Conservation (phyloP, 2,329 filamentous ascomycete genomes). For the Alternaria brassicae region DNA sequence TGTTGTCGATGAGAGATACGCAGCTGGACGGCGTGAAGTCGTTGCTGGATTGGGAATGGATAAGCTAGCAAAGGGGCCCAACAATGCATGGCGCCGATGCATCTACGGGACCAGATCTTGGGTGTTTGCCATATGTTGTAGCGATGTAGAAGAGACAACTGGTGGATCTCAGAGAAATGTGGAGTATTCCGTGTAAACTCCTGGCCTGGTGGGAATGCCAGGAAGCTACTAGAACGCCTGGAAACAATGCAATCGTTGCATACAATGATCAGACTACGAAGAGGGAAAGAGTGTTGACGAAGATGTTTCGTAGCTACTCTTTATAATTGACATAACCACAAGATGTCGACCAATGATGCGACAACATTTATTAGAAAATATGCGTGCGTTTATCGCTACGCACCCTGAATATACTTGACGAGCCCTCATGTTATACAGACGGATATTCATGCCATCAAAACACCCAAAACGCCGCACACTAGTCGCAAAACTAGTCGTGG, state of each 20-base stretch:
- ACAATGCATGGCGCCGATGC: neutral
- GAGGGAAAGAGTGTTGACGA: neutral
- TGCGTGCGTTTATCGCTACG: constrained; percentile 3
- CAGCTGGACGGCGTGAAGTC: neutral
- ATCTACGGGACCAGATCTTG: accelerated
- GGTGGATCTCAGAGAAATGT: neutral
- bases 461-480: constrained; percentile 10
- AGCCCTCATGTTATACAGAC: neutral
- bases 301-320: neutral
- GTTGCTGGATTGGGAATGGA: neutral
- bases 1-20: neutral
- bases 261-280: neutral
- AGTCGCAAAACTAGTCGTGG: neutral
- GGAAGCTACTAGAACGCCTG: neutral
- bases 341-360: neutral
- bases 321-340: neutral
- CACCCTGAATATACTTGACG: neutral
- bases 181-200: neutral
- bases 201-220: neutral
- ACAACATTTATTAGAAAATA: neutral
- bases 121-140: neutral
- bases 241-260: neutral
- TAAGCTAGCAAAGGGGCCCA: neutral
- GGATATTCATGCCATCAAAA: constrained; percentile 4
- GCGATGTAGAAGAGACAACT: neutral